Percentiles rank a stretch among this genome's conserved stretches.
These are phyloP conservation scores for Choanephora cucurbitarum DNA, from an alignment of 371 early-diverging fungal species.

Conservation along the genomic window DNA sequence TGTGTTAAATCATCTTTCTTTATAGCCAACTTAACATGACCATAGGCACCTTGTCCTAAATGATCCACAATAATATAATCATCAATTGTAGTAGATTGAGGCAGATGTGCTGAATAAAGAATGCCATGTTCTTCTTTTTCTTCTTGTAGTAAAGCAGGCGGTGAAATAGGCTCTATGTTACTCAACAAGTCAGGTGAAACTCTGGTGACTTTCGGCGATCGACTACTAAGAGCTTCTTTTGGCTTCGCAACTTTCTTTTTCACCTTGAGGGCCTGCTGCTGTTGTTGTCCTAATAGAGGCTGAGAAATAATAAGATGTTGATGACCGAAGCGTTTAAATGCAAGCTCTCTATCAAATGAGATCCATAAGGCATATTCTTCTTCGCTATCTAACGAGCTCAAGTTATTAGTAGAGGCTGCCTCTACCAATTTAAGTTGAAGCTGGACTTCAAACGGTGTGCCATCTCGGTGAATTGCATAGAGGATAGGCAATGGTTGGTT, in stretches of 20 bases:
- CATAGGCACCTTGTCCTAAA: slow-evolving; percentile 77
- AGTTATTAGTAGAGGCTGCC: neutral
- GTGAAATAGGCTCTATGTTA: neutral
- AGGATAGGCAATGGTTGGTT: slow-evolving; percentile 52
- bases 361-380: slow-evolving; percentile 71
- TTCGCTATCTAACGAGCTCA: slow-evolving; percentile 31
- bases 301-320: slow-evolving; percentile 12
- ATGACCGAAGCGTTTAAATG: slow-evolving; percentile 52
- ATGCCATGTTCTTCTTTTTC: slow-evolving; percentile 21
- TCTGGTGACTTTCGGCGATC: neutral
- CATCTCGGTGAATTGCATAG: slow-evolving; percentile 67
- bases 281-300: slow-evolving; percentile 1
- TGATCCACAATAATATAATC: slow-evolving; percentile 64
- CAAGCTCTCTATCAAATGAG: slow-evolving; percentile 63
- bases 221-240: neutral
- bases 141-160: neutral
- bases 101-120: slow-evolving; percentile 51
- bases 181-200: neutral
- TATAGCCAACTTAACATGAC: slow-evolving; percentile 66
- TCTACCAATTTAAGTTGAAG: slow-evolving; percentile 62
- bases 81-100: slow-evolving; percentile 43
- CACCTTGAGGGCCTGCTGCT: neutral
- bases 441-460: slow-evolving; percentile 61
- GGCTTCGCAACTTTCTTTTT: neutral
- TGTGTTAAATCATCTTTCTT: slow-evolving; percentile 45